These are phyloP conservation scores for Talaromyces sp. DNA, from an alignment of 2,329 filamentous ascomycete genomes.

Conservation along the genomic window DNA sequence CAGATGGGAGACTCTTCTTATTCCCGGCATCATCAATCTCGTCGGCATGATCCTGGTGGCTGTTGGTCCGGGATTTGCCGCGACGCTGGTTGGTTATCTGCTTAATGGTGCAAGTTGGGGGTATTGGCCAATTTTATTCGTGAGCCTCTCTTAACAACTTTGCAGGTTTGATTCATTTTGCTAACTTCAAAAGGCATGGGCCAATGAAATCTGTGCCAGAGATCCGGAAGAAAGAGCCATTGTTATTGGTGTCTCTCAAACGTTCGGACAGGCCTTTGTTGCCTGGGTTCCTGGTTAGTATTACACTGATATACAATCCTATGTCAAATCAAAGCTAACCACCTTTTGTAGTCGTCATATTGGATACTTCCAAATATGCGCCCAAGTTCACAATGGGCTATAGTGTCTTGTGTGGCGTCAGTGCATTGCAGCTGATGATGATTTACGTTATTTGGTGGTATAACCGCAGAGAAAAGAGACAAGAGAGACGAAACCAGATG, in stretches of 20 bases:
- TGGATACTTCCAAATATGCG: conserved; percentile 16
- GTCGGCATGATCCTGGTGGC: conserved; percentile 16
- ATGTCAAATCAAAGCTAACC: background rate
- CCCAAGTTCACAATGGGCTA: conserved; percentile 15
- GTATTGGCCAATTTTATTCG: conserved; percentile 16
- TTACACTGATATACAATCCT: background rate
- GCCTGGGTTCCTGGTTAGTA: conserved; percentile 15
- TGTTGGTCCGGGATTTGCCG: conserved; percentile 15
- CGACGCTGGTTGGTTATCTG: conserved; percentile 16
- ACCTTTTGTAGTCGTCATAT: conserved; percentile 10
- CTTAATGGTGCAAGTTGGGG: conserved; percentile 18
- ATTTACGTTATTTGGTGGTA: conserved; percentile 16
- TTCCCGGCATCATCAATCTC: conserved; percentile 17
- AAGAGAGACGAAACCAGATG: background rate
- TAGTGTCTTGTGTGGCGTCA: conserved; percentile 14
- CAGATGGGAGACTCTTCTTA: conserved; percentile 12
- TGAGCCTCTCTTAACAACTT: background rate
- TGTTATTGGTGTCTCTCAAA: conserved; percentile 14
- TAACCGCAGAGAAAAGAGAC: conserved; percentile 9
- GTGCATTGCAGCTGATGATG: conserved; percentile 14
- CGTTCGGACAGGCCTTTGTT: conserved; percentile 17
- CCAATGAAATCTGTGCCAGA: conserved; percentile 15
- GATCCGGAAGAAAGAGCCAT: conserved; percentile 21
- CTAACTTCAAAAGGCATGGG: conserved; percentile 10
- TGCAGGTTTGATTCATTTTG: background rate